Percentiles rank a stretch among this genome's conserved stretches.
phyloP scores from a whole-genome alignment of 129 eudicot genomes.

The Cynara cardunculus region DNA sequence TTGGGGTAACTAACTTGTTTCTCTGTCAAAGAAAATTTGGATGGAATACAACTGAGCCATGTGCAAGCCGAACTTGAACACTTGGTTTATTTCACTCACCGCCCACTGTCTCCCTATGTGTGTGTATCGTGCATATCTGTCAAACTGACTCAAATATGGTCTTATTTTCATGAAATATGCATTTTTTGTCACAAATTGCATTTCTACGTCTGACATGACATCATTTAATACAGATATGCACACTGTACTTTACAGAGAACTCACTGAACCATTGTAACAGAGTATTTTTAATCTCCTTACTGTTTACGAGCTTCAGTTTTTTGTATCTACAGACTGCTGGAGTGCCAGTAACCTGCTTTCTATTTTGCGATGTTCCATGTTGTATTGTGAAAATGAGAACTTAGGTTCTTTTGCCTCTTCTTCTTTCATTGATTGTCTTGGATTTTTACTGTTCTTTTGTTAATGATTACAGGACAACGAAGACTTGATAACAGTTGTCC shows the following conservation, averaged over 20 bases:
- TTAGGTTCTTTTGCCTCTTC: not conserved
- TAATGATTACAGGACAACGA: conserved; percentile 45
- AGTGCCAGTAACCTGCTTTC: not conserved
- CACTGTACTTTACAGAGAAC: too few relatives aligned
- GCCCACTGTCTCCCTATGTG: not conserved
- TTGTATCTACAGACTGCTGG: not conserved
- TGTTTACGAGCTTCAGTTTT: not conserved
- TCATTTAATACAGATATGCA: too few relatives aligned
- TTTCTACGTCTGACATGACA: too few relatives aligned
- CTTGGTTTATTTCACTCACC: not conserved
- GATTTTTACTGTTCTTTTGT: conserved; percentile 8
- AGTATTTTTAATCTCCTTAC: not conserved
- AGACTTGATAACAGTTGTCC: conserved; percentile 30
- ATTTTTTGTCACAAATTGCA: not conserved
- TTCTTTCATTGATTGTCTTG: not conserved
- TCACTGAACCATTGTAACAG: too few relatives aligned
- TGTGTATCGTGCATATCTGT: not conserved
- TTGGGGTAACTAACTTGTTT: too few relatives aligned
- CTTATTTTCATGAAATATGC: not conserved
- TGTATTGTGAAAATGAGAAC: not conserved
- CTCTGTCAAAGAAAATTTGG: too few relatives aligned
- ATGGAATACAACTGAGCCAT: too few relatives aligned
- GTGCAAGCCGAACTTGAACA: not conserved
- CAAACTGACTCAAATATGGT: not conserved
- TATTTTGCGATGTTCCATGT: not conserved